Evolutionary conservation across 305 asterid genomes (phyloP).

Genomic region (Euphrasia arctica): DNA sequence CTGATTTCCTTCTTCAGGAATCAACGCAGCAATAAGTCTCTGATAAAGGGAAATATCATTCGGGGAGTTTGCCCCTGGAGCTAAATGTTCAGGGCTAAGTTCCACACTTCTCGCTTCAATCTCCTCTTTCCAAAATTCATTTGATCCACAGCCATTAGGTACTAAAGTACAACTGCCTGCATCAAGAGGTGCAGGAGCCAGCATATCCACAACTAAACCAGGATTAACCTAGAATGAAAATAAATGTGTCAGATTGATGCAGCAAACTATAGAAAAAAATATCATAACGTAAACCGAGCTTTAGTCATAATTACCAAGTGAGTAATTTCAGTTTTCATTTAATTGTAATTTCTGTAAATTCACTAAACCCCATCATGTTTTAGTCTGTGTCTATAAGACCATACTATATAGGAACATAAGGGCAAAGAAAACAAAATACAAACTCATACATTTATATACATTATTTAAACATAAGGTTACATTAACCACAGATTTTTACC

Average conservation of each 20-base stretch:
- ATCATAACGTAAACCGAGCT: conserved; percentile 15
- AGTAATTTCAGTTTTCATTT: conserved; percentile 13
- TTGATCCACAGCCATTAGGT: conserved; percentile 39
- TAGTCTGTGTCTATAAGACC: neutral
- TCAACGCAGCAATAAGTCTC: conserved; percentile 79
- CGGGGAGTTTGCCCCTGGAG: conserved; percentile 43
- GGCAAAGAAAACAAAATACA: conserved; percentile 10
- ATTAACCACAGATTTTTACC: conserved; percentile 12
- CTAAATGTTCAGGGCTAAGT: conserved; percentile 43
- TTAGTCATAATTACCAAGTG: conserved; percentile 25
- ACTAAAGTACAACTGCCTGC: conserved; percentile 46
- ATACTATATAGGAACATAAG: conserved; percentile 12
- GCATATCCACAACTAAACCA: conserved; percentile 39
- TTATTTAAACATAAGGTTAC: conserved; percentile 14
- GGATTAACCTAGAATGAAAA: conserved; percentile 44
- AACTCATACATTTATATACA: conserved; percentile 1
- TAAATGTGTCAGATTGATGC: neutral
- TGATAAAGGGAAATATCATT: conserved; percentile 63
- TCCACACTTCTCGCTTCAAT: conserved; percentile 47
- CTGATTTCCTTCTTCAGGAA: conserved; percentile 68
- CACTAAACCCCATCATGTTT: conserved; percentile 11
- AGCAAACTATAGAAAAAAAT: conserved; percentile 3
- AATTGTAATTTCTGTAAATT: conserved; percentile 3
- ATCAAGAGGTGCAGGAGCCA: conserved; percentile 43
- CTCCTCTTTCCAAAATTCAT: conserved; percentile 52